Percentiles rank a stretch among this genome's conserved stretches.
These are phyloP conservation scores for Miamiensis avidus DNA, from an alignment of 169 alveolate genomes.

Conservation along the genomic window DNA sequence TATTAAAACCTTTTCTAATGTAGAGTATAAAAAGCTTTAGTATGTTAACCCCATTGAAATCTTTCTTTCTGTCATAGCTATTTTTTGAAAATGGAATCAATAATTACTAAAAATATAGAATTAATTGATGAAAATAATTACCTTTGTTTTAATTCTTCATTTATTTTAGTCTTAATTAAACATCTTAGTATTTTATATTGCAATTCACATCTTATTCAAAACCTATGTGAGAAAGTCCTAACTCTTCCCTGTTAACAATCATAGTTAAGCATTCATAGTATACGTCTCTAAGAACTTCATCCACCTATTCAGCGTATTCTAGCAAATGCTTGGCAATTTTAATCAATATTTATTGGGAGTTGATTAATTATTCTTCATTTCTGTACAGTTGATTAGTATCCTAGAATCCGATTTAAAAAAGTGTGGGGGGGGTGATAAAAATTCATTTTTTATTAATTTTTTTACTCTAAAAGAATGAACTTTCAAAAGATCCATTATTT, in stretches of 20 bases:
- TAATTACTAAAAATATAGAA: neutral
- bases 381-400: neutral
- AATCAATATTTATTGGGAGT: conserved; percentile 3
- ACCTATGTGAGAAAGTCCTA: conserved; percentile 14
- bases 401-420: neutral
- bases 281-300: conserved; percentile 11
- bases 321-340: conserved; percentile 14
- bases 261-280: conserved; percentile 9
- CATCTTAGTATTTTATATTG: neutral
- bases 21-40: conserved; percentile 1
- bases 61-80: neutral
- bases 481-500: neutral
- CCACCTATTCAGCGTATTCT: conserved; percentile 20
- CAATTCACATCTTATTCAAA: conserved; percentile 1
- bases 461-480: conserved; percentile 12
- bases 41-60: conserved; percentile 5
- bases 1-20: conserved; percentile 11
- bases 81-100: neutral
- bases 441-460: neutral
- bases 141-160: conserved; percentile 4
- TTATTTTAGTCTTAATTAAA: neutral
- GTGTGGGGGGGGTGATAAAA: neutral
- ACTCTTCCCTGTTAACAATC: conserved; percentile 15
- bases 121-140: too few relatives aligned
- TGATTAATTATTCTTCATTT: conserved; percentile 15